phyloP scores from a whole-genome alignment of 2,329 filamentous ascomycete genomes.

The Talaromyces sp. region DNA sequence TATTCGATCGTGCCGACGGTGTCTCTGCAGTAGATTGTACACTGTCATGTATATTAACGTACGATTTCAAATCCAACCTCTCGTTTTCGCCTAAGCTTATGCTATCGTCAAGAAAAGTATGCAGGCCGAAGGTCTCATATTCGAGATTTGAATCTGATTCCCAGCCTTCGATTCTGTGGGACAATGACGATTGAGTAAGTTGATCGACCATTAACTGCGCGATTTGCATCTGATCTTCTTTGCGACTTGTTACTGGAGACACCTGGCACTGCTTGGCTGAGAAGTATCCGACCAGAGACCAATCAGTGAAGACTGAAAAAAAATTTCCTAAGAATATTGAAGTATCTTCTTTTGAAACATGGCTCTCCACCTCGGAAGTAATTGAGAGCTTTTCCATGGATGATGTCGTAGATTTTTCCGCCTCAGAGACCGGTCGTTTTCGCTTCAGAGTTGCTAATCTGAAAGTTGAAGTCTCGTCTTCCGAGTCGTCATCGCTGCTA shows the following conservation, averaged over 20 bases:
- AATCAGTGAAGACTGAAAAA: constrained; percentile 38
- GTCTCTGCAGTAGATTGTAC: constrained; percentile 14
- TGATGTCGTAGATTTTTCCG: constrained; percentile 28
- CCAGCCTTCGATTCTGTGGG: constrained; percentile 31
- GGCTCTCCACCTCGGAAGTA: constrained; percentile 22
- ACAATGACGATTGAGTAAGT: constrained; percentile 44
- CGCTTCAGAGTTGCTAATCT: constrained; percentile 28
- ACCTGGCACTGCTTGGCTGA: constrained; percentile 32
- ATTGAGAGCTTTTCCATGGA: constrained; percentile 27
- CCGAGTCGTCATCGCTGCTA: constrained; percentile 20
- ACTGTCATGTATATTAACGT: constrained; percentile 32
- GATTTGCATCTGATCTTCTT: constrained; percentile 37
- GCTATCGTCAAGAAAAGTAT: constrained; percentile 28
- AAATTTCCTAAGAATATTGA: constrained; percentile 37
- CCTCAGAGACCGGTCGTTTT: constrained; percentile 34
- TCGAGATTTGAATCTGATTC: constrained; percentile 29
- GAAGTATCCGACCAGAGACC: constrained; percentile 40
- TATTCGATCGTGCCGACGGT: constrained; percentile 20
- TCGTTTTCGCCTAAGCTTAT: constrained; percentile 29
- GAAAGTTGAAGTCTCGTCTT: constrained; percentile 23
- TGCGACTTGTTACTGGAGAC: constrained; percentile 31
- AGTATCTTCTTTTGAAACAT: constrained; percentile 28
- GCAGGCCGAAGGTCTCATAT: constrained; percentile 24
- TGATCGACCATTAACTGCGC: constrained; percentile 43
- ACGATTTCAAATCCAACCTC: constrained; percentile 36